Percentiles rank a stretch among this genome's conserved stretches.
These are phyloP conservation scores for Haberlea rhodopensis DNA, from an alignment of 257 asterid species.

Conservation along the genomic window DNA sequence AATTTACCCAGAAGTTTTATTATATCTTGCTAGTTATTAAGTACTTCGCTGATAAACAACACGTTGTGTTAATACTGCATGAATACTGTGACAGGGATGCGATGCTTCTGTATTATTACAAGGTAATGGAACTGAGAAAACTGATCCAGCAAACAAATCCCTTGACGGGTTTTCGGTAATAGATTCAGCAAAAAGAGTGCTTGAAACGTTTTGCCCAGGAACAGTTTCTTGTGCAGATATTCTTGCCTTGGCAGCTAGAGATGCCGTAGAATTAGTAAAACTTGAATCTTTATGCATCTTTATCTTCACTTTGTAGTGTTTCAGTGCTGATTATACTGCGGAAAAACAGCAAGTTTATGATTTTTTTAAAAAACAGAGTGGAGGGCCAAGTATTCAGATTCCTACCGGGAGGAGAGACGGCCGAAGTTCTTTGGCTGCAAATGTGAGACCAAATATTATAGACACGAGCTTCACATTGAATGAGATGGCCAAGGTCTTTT, in stretches of 20 bases:
- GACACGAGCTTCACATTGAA: slow-evolving; percentile 75
- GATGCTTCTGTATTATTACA: slow-evolving; percentile 71
- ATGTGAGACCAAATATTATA: slow-evolving; percentile 66
- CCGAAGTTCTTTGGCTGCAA: slow-evolving; percentile 43
- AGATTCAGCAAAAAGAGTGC: slow-evolving; percentile 62
- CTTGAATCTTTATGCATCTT: not conserved
- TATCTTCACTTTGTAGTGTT: not conserved
- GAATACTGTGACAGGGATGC: slow-evolving; percentile 52
- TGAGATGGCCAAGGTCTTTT: slow-evolving; percentile 54
- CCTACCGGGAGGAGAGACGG: slow-evolving; percentile 82
- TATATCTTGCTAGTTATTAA: no score
- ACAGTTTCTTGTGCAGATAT: slow-evolving; percentile 85
- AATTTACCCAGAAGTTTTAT: no score
- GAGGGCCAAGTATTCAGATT: slow-evolving; percentile 65
- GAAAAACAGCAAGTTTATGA: not conserved
- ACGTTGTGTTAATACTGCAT: not conserved
- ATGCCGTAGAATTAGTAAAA: slow-evolving; percentile 67
- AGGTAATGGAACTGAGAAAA: slow-evolving; percentile 69
- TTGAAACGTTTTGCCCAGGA: slow-evolving; percentile 65
- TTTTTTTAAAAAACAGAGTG: slow-evolving; percentile 46
- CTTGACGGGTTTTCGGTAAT: slow-evolving; percentile 66
- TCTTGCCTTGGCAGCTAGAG: slow-evolving; percentile 77
- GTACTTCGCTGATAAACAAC: not conserved
- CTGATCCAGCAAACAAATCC: slow-evolving; percentile 68
- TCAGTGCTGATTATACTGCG: not conserved